Conservation (phyloP, 345 rosid species). For the Carallia pectinifolia region DNA sequence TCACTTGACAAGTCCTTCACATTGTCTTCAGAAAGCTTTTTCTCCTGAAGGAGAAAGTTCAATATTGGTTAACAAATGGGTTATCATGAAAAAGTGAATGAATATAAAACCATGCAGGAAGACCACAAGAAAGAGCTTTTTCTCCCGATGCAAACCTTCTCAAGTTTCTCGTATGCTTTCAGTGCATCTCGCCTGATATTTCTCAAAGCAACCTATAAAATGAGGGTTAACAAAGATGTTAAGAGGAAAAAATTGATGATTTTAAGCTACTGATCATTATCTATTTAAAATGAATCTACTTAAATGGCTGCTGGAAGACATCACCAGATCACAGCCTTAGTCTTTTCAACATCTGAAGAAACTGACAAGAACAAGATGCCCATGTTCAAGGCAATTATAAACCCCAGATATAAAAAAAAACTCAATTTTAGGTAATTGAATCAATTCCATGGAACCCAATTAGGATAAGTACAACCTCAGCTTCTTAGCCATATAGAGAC, state of each 20-base stretch:
- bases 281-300: background rate
- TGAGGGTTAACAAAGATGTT: slow-evolving; percentile 5
- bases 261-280: background rate
- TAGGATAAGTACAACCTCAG: background rate
- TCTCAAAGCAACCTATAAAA: slow-evolving; percentile 76
- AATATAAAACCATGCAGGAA: slow-evolving; percentile 6
- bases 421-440: background rate
- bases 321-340: background rate
- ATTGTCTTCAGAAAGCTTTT: slow-evolving; percentile 97
- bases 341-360: background rate
- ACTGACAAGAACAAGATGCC: background rate
- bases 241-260: background rate
- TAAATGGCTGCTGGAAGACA: background rate
- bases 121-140: background rate
- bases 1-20: slow-evolving; percentile 86
- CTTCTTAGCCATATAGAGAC: background rate
- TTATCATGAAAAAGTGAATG: background rate
- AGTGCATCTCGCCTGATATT: slow-evolving; percentile 91
- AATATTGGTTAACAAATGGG: slow-evolving; percentile 11
- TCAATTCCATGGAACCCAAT: background rate
- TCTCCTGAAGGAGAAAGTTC: slow-evolving; percentile 48
- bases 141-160: slow-evolving; percentile 54
- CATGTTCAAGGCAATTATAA: background rate
- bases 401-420: background rate
- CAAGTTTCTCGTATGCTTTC: slow-evolving; percentile 88